phyloP scores from a whole-genome alignment of 139 green algal genomes.

The Coelastrella sp. region DNA sequence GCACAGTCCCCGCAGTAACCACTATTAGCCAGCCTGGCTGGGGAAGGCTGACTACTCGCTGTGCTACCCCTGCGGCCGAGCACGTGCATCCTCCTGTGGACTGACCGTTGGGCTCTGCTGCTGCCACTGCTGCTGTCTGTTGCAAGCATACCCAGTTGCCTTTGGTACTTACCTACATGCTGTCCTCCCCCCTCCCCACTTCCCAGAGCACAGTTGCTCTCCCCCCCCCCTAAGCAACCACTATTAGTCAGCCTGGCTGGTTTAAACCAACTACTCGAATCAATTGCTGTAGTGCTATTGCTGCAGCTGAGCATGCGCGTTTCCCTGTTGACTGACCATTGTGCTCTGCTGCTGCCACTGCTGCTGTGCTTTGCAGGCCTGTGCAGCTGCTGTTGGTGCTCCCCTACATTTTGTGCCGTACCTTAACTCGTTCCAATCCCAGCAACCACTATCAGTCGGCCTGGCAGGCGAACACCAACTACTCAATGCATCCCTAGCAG shows the following conservation, averaged over 20 bases:
- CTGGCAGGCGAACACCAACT: constrained; percentile 89
- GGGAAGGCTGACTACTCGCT: too few species aligned
- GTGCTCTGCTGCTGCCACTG: too few species aligned
- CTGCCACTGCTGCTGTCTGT: not conserved
- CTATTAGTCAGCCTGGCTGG: too few species aligned
- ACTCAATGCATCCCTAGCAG: constrained; percentile 88
- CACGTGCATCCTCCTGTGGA: not conserved
- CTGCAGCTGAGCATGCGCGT: not conserved
- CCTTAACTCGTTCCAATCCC: not conserved
- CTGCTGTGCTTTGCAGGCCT: not conserved
- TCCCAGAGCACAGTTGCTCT: too few species aligned
- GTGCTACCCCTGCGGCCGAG: not conserved
- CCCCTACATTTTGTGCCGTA: not conserved
- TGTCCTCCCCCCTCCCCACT: not conserved
- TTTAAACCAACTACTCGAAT: too few species aligned
- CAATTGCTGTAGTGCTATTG: not conserved
- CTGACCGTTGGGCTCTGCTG: not conserved
- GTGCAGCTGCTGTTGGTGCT: not conserved
- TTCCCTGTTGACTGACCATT: too few species aligned
- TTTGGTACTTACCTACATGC: too few species aligned
- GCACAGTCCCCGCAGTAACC: too few species aligned
- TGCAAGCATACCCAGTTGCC: not conserved
- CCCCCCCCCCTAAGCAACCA: too few species aligned
- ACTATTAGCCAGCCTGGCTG: too few species aligned
- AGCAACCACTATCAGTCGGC: constrained; percentile 65